phyloP scores from a whole-genome alignment of 495 filamentous ascomycete species.

The Haplographium delicatum region DNA sequence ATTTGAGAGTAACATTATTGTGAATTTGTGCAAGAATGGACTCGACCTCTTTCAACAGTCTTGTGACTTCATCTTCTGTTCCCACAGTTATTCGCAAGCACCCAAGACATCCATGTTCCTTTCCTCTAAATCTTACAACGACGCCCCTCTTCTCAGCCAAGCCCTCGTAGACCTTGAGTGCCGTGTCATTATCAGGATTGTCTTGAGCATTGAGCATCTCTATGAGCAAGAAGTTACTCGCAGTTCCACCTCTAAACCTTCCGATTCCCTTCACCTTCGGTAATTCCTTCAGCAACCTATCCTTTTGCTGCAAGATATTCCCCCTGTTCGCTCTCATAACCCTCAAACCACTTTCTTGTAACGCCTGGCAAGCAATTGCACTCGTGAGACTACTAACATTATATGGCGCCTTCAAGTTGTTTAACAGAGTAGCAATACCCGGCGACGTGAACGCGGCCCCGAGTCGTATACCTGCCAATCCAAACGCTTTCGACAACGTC shows the following conservation, averaged over 20 bases:
- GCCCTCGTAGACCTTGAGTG: constrained; percentile 71
- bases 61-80: constrained; percentile 77
- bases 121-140: constrained; percentile 88
- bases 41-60: constrained; percentile 64
- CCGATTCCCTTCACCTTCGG: constrained; percentile 75
- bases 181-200: constrained; percentile 69
- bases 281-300: constrained; percentile 66
- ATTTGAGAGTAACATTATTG: constrained; percentile 22
- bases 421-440: constrained; percentile 64
- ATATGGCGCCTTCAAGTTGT: constrained; percentile 92
- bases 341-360: constrained; percentile 56
- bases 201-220: constrained; percentile 74
- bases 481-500: constrained; percentile 93
- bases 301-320: constrained; percentile 68
- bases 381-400: constrained; percentile 85
- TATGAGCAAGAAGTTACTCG: constrained; percentile 85
- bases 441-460: constrained; percentile 59
- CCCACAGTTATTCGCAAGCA: constrained; percentile 91
- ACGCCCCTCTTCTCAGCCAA: constrained; percentile 86
- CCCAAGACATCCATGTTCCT: constrained; percentile 82
- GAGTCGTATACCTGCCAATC: constrained; percentile 83
- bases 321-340: constrained; percentile 65
- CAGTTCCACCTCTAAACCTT: constrained; percentile 69
- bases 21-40: constrained; percentile 54
- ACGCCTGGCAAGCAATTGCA: constrained; percentile 68